Conservation (phyloP, 2,329 filamentous ascomycete genomes). For the Sclerotiophoma versabilis region DNA sequence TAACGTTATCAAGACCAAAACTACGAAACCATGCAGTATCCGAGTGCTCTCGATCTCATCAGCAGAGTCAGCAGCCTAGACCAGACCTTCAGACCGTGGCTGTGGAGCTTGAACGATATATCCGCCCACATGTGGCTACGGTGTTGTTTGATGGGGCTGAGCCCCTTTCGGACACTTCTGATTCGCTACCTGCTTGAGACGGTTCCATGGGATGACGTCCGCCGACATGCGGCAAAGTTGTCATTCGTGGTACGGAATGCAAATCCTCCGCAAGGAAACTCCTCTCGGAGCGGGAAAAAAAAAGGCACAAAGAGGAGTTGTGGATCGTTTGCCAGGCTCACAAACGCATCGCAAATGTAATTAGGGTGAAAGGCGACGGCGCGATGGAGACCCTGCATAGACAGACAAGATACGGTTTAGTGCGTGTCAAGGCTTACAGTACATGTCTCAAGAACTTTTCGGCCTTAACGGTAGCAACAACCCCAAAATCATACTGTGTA, state of each 20-base stretch:
- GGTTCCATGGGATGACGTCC: constrained; percentile 1
- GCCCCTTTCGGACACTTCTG: not conserved
- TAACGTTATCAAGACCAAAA: not conserved
- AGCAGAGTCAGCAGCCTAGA: not conserved
- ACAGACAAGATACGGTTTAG: constrained; percentile 16
- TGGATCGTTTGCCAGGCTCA: not conserved
- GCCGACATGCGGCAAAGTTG: constrained; percentile 9
- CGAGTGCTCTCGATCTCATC: not conserved
- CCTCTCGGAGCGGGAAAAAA: constrained; percentile 4
- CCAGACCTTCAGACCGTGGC: not conserved
- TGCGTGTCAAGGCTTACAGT: constrained; percentile 9
- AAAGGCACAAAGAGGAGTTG: not conserved
- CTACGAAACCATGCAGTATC: not conserved
- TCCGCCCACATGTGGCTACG: not conserved
- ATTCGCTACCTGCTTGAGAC: constrained; percentile 5
- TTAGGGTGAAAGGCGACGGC: constrained; percentile 5
- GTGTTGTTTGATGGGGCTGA: not conserved
- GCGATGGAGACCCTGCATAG: constrained; percentile 16
- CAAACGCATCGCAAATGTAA: not conserved
- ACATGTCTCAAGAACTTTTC: constrained; percentile 17
- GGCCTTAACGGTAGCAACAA: constrained; percentile 9
- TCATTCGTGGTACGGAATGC: constrained; percentile 11
- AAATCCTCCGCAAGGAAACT: constrained; percentile 1
- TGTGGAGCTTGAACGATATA: not conserved
- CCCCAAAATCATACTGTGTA: constrained; percentile 1